Conservation (phyloP, 2,329 filamentous ascomycete genomes). For the Diaporthe destruens region DNA sequence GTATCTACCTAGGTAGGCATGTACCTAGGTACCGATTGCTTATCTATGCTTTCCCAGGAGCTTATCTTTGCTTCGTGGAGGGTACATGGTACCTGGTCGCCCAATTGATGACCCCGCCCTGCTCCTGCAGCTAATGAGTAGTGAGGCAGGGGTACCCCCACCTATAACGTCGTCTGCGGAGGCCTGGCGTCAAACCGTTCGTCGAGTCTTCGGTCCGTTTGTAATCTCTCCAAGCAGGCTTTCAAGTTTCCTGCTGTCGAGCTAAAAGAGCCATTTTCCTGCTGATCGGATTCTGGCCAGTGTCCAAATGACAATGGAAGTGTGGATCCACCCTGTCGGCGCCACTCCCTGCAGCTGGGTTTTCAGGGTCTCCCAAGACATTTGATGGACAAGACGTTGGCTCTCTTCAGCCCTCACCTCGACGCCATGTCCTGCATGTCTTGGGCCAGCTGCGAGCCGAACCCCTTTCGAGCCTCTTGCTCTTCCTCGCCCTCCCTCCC, state of each 20-base stretch:
- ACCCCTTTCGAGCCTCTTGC: not conserved
- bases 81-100: not conserved
- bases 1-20: too few relatives aligned
- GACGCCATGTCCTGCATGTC: slow-evolving; percentile 14
- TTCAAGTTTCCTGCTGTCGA: not conserved
- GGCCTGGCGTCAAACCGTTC: slow-evolving; percentile 14
- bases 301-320: not conserved
- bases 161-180: not conserved
- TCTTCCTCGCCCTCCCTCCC: not conserved
- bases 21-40: not conserved
- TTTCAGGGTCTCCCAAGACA: not conserved
- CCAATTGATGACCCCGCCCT: not conserved
- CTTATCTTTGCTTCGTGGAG: not conserved
- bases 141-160: slow-evolving; percentile 1
- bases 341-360: slow-evolving; percentile 26
- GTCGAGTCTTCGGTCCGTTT: slow-evolving; percentile 15
- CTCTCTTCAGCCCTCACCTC: not conserved
- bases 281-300: not conserved
- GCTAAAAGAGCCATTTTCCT: slow-evolving; percentile 19
- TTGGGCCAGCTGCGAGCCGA: not conserved
- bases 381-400: not conserved
- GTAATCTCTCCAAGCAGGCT: not conserved
- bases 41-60: not conserved
- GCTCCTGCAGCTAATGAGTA: slow-evolving; percentile 7
- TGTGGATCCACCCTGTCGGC: slow-evolving; percentile 19